Evolutionary conservation across 148 eudicot genomes (phyloP).

Genomic region (Arctostaphylos glauca): DNA sequence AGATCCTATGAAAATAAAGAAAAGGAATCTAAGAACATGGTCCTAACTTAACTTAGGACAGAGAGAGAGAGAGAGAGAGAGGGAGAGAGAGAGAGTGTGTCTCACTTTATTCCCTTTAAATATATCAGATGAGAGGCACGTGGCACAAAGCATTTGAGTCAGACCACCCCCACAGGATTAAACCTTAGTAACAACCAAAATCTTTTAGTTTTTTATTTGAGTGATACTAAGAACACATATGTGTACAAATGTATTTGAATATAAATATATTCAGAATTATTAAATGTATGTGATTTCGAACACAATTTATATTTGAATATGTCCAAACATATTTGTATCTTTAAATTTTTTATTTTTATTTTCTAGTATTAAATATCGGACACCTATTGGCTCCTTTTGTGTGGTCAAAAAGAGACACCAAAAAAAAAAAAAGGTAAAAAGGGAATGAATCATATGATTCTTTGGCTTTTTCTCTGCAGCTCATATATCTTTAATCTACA

Average conservation of each 20-base stretch:
- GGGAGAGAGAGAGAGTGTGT: neutral
- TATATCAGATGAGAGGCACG: neutral
- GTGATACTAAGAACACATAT: too few species aligned
- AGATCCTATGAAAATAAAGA: slow-evolving; percentile 1
- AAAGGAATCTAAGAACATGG: neutral
- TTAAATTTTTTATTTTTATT: too few species aligned
- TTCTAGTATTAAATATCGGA: too few species aligned
- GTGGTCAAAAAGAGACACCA: neutral
- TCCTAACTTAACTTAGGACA: neutral
- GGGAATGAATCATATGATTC: neutral
- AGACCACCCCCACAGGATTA: neutral
- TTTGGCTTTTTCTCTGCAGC: too few species aligned
- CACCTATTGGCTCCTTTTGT: neutral
- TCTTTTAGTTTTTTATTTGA: too few species aligned
- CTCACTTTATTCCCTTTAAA: neutral
- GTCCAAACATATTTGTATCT: too few species aligned
- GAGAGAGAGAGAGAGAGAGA: neutral
- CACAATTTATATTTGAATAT: too few species aligned
- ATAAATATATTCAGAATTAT: too few species aligned
- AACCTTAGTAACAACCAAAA: too few species aligned
- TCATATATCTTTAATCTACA: too few species aligned
- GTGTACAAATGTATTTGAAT: too few species aligned
- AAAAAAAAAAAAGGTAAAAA: neutral
- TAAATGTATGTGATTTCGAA: too few species aligned
- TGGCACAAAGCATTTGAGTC: neutral